phyloP scores from a whole-genome alignment of 495 filamentous ascomycete genomes.

The Annulohypoxylon nitens region DNA sequence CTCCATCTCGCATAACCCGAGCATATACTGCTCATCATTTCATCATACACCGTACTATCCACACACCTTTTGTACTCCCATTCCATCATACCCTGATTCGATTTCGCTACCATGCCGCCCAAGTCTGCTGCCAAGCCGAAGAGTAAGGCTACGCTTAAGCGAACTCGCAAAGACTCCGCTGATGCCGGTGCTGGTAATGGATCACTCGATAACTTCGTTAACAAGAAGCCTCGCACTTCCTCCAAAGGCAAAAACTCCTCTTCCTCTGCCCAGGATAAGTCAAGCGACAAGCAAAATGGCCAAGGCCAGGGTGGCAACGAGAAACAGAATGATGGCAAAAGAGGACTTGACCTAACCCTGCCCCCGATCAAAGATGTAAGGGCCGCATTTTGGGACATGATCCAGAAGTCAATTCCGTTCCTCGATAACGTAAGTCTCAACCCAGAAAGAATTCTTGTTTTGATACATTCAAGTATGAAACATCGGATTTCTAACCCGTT shows the following conservation, averaged over 20 bases:
- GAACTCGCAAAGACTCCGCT: background rate
- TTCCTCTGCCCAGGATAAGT: background rate
- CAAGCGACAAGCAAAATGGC: background rate
- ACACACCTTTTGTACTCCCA: background rate
- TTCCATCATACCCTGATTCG: background rate
- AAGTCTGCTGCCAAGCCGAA: background rate
- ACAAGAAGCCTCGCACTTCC: background rate
- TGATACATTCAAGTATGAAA: background rate
- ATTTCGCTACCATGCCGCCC: slow-evolving; percentile 9
- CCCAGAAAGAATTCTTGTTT: background rate
- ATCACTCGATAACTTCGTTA: background rate
- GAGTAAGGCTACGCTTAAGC: background rate
- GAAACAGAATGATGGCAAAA: too few species aligned
- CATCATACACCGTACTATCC: background rate
- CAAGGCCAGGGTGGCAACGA: too few species aligned
- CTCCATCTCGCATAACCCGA: background rate
- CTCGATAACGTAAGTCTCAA: slow-evolving; percentile 10
- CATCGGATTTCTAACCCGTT: background rate
- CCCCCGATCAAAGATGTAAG: slow-evolving; percentile 47
- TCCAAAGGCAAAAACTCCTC: background rate
- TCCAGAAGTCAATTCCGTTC: slow-evolving; percentile 5
- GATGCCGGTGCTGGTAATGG: background rate
- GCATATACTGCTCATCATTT: background rate
- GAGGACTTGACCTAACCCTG: too few species aligned
- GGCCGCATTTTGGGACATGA: slow-evolving; percentile 53